Percentiles rank a stretch among this genome's conserved stretches.
phyloP scores from a whole-genome alignment of 176 grass and related monocot species.

The Avena atlantica region DNA sequence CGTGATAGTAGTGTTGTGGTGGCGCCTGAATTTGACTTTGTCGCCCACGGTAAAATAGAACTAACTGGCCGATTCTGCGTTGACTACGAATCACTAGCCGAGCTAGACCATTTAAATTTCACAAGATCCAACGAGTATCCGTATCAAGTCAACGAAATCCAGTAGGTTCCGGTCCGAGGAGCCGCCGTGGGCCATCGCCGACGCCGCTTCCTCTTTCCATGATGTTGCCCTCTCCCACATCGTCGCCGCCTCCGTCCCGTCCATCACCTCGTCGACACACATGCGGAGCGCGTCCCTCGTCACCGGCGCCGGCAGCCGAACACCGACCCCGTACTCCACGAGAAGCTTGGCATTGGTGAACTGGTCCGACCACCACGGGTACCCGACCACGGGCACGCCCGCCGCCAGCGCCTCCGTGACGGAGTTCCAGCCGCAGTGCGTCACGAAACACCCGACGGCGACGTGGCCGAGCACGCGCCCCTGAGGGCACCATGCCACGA shows the following conservation, averaged over 20 bases:
- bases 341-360: conserved; percentile 57
- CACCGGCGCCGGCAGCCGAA: conserved; percentile 47
- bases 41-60: too few relatives aligned
- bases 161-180: conserved; percentile 45
- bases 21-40: too few relatives aligned
- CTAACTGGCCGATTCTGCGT: too few relatives aligned
- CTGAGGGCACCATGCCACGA: conserved; percentile 59
- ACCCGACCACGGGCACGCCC: conserved; percentile 56
- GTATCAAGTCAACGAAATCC: conserved; percentile 40
- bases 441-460: conserved; percentile 63
- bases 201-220: conserved; percentile 37
- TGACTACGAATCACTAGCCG: too few relatives aligned
- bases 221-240: conserved; percentile 12
- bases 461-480: conserved; percentile 51
- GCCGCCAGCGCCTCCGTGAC: conserved; percentile 52
- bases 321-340: conserved; percentile 50
- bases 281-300: neutral
- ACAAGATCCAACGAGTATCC: too few relatives aligned
- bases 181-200: conserved; percentile 32
- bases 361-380: conserved; percentile 69
- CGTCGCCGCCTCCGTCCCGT: conserved; percentile 5
- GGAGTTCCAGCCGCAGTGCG: conserved; percentile 89
- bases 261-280: conserved; percentile 54
- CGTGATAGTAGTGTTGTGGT: too few relatives aligned
- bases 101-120: too few relatives aligned